Evolutionary conservation across 768 basidiomycete genomes (phyloP).

Genomic region (Strobilomyces confusus): DNA sequence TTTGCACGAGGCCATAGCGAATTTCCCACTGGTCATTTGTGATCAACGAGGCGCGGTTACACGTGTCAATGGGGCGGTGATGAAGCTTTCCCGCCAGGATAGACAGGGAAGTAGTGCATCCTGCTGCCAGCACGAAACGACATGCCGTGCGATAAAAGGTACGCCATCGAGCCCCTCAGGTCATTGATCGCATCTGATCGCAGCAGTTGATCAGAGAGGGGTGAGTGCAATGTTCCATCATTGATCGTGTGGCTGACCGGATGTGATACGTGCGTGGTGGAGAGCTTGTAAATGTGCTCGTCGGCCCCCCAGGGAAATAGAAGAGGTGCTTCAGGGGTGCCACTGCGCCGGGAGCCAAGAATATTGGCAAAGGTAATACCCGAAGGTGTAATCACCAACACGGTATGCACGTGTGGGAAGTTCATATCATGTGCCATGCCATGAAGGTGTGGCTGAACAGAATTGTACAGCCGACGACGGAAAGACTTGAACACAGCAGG

Average conservation of each 20-base stretch:
- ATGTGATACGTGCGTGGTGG: background rate
- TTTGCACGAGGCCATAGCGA: background rate
- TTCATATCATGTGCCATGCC: background rate
- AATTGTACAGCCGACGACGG: background rate
- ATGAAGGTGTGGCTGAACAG: conserved; percentile 2
- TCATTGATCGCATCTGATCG: conserved; percentile 1
- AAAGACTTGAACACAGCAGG: too few relatives aligned
- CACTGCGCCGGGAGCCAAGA: background rate
- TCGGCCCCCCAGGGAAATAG: conserved; percentile 1
- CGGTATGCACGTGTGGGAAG: conserved; percentile 4
- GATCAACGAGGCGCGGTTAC: background rate
- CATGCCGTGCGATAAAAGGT: background rate
- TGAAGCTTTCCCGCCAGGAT: background rate
- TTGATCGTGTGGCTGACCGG: conserved; percentile 5
- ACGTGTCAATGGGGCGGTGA: background rate
- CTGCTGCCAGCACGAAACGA: background rate
- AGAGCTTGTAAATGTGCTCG: background rate
- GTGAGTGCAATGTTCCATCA: background rate
- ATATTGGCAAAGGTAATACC: background rate
- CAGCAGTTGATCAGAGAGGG: background rate
- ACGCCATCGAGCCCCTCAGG: background rate
- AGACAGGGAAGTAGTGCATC: background rate
- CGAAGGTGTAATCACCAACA: background rate
- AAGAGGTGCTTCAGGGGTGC: background rate
- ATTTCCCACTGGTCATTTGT: background rate